phyloP scores from a whole-genome alignment of 2,329 filamentous ascomycete genomes.

The Botryotinia calthae region DNA sequence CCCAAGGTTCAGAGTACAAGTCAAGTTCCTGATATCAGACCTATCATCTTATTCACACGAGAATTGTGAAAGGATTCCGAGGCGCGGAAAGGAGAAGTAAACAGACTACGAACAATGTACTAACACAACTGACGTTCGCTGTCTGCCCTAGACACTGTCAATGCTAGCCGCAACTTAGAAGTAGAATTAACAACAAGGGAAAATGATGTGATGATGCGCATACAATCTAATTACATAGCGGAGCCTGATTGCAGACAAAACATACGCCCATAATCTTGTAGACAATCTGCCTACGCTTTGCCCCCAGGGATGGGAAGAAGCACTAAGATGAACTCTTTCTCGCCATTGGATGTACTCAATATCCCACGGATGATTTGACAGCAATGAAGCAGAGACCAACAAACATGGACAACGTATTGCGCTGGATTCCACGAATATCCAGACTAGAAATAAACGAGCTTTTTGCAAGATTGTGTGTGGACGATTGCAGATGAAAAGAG shows the following conservation, averaged over 20 bases:
- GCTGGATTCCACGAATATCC: background rate
- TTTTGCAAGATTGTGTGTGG: background rate
- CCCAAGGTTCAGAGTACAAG: no score
- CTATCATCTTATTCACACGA: background rate
- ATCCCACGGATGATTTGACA: background rate
- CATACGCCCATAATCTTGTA: background rate
- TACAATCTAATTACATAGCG: background rate
- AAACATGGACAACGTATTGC: background rate
- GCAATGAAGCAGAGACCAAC: no score
- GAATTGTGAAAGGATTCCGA: background rate
- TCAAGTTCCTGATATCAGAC: no score
- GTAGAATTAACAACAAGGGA: background rate
- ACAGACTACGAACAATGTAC: background rate
- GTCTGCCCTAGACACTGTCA: background rate
- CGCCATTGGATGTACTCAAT: background rate
- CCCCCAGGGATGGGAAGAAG: background rate
- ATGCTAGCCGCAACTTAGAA: no score
- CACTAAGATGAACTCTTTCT: no score
- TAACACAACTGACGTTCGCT: rapidly evolving
- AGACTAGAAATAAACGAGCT: background rate
- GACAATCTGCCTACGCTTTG: background rate
- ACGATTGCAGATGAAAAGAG: background rate
- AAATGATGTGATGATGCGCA: background rate
- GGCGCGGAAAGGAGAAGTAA: background rate
- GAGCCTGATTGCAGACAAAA: background rate